Base-by-base conservation (phyloP, 495 filamentous ascomycete genomes). In the Penicillium psychrofluorescens region DNA sequence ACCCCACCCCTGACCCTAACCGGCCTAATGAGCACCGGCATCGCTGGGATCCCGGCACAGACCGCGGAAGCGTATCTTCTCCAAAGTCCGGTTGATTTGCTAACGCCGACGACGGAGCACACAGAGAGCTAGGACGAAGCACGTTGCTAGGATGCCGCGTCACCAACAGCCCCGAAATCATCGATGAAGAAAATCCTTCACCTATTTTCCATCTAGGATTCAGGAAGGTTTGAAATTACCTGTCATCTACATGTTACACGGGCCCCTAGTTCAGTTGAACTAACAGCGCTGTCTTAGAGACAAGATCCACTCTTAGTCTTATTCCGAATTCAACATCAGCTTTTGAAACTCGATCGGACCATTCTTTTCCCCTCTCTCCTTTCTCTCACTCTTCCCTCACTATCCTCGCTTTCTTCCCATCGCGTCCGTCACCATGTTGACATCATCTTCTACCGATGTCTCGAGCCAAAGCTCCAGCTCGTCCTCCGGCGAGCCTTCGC, bases 211-310 rank as follows among this genome's bases (percentile, higher is more conserved):
- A 4, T 22, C 22, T 22, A 34, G 32, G 2, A 34, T 7, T 7
- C 32, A 34, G 27, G 16, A 28, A 22, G 4, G 4, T 22, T 28
- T 12, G 32, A 55, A 49, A 56, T 59, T 59, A 59, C 56, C 46
- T 22, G 47, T 59, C 55, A 58, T 58, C 49, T 51, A 59, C 39
- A 45, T 59, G 56, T 59, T 54, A 59, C 56, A 50, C 55, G 52
- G 52, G 33, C 38, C 51, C 32, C 54, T 46, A n/a, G 46, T 53
- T 52, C 49, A 35, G 50, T 44, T 38, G 32, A 47, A 44, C 54
- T 50, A 55, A 53, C 52, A 44, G 38, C 41, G 43, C 41, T 50
- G 54, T 57, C 51, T 57, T 41, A 55, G 22, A 22, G 22, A 22
- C n/a, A n/a, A 22, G 57, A 55, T 60, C 57, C 54, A 58, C 57